Evolutionary conservation across 2,329 filamentous ascomycete species (phyloP).

Genomic region (Myriangium duriaei): DNA sequence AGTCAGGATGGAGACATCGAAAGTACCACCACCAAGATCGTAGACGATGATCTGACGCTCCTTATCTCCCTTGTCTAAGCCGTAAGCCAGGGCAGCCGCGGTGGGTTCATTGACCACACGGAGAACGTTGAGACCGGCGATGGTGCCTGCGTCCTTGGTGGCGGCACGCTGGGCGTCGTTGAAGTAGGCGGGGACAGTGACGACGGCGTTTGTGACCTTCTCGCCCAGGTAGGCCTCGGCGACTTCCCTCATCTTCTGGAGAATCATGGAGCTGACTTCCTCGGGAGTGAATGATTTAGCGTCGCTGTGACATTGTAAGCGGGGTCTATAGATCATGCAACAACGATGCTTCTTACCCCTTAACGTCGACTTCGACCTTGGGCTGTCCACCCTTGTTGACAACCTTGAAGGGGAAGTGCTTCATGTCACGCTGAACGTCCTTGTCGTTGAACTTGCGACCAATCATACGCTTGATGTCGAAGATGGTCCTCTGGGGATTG

Average conservation of each 20-base stretch:
- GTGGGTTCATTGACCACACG: constrained; percentile 96
- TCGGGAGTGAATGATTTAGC: constrained; percentile 67
- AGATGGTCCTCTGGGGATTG: constrained; percentile 38
- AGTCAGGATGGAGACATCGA: constrained; percentile 82
- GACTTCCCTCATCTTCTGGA: constrained; percentile 75
- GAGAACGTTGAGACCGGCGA: constrained; percentile 87
- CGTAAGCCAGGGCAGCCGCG: constrained; percentile 88
- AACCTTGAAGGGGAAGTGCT: constrained; percentile 98
- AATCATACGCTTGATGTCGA: constrained; percentile 39
- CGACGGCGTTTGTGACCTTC: constrained; percentile 76
- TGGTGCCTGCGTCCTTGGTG: constrained; percentile 86
- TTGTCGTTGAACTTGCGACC: constrained; percentile 44
- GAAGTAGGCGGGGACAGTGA: constrained; percentile 95
- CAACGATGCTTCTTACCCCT: constrained; percentile 29
- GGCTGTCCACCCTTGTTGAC: constrained; percentile 84
- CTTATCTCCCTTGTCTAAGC: constrained; percentile 71
- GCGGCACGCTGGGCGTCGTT: constrained; percentile 96
- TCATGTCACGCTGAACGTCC: constrained; percentile 84
- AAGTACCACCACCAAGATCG: constrained; percentile 88
- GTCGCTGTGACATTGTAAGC: constrained; percentile 16
- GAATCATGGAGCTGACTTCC: constrained; percentile 69
- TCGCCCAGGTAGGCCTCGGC: constrained; percentile 69
- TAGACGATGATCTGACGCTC: constrained; percentile 88
- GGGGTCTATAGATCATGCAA: neutral
- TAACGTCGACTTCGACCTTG: constrained; percentile 60